phyloP scores from a whole-genome alignment of 164 flowering plant species.

The Magnolia kwangsiensis region DNA sequence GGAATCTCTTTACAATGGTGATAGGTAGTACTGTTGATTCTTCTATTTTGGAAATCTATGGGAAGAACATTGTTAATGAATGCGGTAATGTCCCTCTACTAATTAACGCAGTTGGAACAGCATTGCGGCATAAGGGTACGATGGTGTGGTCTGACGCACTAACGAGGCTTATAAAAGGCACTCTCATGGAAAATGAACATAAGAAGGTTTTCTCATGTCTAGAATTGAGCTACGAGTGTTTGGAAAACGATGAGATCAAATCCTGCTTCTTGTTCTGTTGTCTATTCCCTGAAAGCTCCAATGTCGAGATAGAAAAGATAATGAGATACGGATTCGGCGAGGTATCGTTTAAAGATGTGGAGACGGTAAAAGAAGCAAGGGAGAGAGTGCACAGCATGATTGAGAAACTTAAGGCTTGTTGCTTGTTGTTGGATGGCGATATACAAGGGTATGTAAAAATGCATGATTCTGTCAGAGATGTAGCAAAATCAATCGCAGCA shows the following conservation, averaged over 20 bases:
- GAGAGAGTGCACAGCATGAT: neutral
- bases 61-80: constrained; percentile 12
- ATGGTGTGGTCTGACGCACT: constrained; percentile 14
- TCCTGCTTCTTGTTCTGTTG: constrained; percentile 20
- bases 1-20: constrained; percentile 14
- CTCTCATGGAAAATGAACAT: constrained; percentile 2
- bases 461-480: constrained; percentile 20
- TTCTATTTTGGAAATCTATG: neutral
- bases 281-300: constrained; percentile 13
- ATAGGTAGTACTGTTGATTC: constrained; percentile 9
- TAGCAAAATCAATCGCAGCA: constrained; percentile 13
- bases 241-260: constrained; percentile 16
- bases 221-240: constrained; percentile 15
- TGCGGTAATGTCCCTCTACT: constrained; percentile 28
- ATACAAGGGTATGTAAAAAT: neutral
- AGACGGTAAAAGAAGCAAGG: constrained; percentile 13
- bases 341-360: constrained; percentile 1
- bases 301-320: neutral
- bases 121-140: constrained; percentile 7
- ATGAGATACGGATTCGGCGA: constrained; percentile 10
- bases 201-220: constrained; percentile 12
- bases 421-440: constrained; percentile 15
- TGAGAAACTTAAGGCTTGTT: constrained; percentile 12
- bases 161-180: constrained; percentile 2
- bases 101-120: constrained; percentile 18